Evolutionary conservation across 2,329 filamentous ascomycete species (phyloP), one percentile per base, ranked within the genome.

Genomic region (Sordariomycetes sp.): DNA sequence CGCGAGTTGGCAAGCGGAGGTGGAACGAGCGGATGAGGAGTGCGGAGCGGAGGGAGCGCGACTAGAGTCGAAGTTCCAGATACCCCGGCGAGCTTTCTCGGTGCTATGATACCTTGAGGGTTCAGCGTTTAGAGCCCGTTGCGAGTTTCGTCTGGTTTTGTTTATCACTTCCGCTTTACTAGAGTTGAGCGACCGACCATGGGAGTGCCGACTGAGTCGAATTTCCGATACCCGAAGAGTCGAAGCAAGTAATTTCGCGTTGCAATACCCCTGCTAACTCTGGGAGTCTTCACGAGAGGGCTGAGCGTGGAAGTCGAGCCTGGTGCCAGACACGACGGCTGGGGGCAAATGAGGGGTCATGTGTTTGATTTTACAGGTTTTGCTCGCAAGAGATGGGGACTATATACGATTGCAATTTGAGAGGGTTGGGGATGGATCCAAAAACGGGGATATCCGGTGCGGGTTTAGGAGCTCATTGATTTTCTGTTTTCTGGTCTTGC

Each of bases 1-100:
- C 89, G 3, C 84, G 92, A 51, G 81, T 86, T 22, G 92, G 92
- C 58, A 96, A 96, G 77, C 81, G 89, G 63, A 79, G 76, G 65
- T 90, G 85, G 81, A 76, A 78, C 57, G 84, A 87, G 62, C 73
- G 81, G 59, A 76, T 75, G 64, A 64, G 69, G 67, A 69, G 67
- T 25, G 57, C 60, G 32, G 62, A 64, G 22, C 50, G 54, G 12
- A 67, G 70, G 22, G 68, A 66, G 53, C 64, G 57, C n/a, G 56
- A 58, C 25, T 55, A 22, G 32, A 17, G 15, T n/a, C n/a, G 15
- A n/a, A 17, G n/a, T 45, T 17, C 56, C 45, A 53, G 53, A 39
- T 52, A 45, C 50, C 45, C 28, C n/a, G 6, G 6, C 6, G n/a
- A 45, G 17, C 39, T 45, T 45, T 39, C 36, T 39, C 36, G n/a